phyloP scores from a whole-genome alignment of 2,329 filamentous ascomycete species.

The Didymosphaeria variabile region DNA sequence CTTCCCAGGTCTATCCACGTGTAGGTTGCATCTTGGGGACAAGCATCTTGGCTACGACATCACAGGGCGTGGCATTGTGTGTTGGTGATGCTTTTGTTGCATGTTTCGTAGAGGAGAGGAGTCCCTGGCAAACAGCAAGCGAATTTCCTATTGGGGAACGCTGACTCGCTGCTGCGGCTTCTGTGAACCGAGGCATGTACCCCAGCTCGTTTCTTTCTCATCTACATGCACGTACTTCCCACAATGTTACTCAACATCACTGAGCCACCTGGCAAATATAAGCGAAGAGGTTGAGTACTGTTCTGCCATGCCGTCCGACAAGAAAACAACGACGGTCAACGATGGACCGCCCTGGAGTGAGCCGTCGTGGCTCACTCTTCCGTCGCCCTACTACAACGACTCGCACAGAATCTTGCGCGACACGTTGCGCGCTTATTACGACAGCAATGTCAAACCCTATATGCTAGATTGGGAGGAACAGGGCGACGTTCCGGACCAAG shows the following conservation, averaged over 20 bases:
- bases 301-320: constrained; percentile 27
- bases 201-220: not conserved
- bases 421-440: constrained; percentile 66
- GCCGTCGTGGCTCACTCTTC: constrained; percentile 59
- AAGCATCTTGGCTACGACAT: no score
- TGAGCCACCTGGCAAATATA: not conserved
- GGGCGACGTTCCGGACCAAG: constrained; percentile 60
- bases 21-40: no score
- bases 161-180: not conserved
- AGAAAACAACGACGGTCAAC: constrained; percentile 45
- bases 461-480: constrained; percentile 70
- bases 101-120: not conserved
- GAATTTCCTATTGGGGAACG: not conserved
- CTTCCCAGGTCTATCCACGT: no score
- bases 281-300: not conserved
- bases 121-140: not conserved
- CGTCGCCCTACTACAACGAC: constrained; percentile 70
- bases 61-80: no score
- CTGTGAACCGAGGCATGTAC: constrained; percentile 1
- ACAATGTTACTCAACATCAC: not conserved
- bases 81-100: not conserved
- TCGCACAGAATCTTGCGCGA: constrained; percentile 68
- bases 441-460: constrained; percentile 65
- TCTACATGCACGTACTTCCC: not conserved
- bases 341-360: constrained; percentile 55